Evolutionary conservation across 306 rosid species (phyloP), one percentile per base, ranked within the genome.

Genomic region (Lathyrus tuberosus): DNA sequence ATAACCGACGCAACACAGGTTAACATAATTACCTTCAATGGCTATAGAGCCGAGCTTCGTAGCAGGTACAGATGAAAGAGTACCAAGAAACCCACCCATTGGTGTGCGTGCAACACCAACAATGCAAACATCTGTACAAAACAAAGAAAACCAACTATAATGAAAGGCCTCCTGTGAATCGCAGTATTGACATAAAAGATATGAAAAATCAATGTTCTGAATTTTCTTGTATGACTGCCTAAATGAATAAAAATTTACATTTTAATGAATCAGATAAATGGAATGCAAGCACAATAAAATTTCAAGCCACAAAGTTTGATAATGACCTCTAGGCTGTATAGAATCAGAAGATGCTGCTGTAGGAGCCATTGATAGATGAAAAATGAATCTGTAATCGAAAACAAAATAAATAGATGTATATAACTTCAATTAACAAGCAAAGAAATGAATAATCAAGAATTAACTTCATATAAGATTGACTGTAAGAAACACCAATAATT

Each of bases 71-170:
- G 99, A 89, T 40, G 99, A 95, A 16, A 95, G 86, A 60, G 85
- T 46, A 37, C 99, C 99, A 58, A 95, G 96, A 81, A 95, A 89
- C 22, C 80, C 96, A 70, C 99, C 99, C 95, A 95, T 87, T 4
- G 99, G 99, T 31, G 99, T 95, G 15, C 99, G 92, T 22, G 99
- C 97, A 84, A 91, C 84, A 71, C 99, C 99, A 58, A 95, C 99
- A 3, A 95, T 74, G 87, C 89, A 91, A 75, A 95, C 99, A 95
- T 91, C 99, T 95, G 79, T 56, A 81, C 44, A 80, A 44, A 60
- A 56, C 42, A 80, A 62, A 73, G 26, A 66, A 58, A 62, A 70
- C 46, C 43, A 74, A 64, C 20, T 26, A 62, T 72, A 35, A 63
- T 15, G 20, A 54, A 62, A 60, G 35, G 8, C 35, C 2, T 49